Evolutionary conservation across 2,329 filamentous ascomycete genomes (phyloP).

Genomic region (Ceratocystiopsis brevicomis): DNA sequence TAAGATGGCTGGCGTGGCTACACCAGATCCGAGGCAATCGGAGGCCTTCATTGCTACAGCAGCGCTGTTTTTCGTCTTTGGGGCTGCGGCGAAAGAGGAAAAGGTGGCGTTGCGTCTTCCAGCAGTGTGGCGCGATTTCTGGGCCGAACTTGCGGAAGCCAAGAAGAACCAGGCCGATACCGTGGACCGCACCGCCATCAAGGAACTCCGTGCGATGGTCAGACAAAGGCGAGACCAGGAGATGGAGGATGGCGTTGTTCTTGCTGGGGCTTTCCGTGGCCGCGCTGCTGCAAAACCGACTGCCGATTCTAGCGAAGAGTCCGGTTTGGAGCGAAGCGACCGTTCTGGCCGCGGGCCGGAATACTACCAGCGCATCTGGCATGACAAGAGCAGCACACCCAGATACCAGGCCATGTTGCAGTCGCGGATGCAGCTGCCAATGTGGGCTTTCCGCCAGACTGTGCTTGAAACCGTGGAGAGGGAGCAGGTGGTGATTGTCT

Average conservation of each 20-base stretch:
- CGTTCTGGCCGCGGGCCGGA: slow-evolving; percentile 23
- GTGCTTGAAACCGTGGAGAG: slow-evolving; percentile 60
- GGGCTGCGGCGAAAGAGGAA: slow-evolving; percentile 62
- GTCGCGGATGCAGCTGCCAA: slow-evolving; percentile 64
- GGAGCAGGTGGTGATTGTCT: slow-evolving; percentile 79
- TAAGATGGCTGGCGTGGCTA: slow-evolving; percentile 56
- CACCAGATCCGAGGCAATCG: slow-evolving; percentile 60
- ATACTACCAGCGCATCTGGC: slow-evolving; percentile 39
- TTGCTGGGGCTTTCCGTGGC: slow-evolving; percentile 58
- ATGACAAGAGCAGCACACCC: slow-evolving; percentile 33
- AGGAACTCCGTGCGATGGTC: slow-evolving; percentile 50
- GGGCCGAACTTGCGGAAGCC: slow-evolving; percentile 54
- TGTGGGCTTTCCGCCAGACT: slow-evolving; percentile 66
- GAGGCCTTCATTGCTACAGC: slow-evolving; percentile 71
- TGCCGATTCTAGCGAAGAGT: slow-evolving; percentile 30
- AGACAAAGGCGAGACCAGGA: slow-evolving; percentile 49
- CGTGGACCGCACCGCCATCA: slow-evolving; percentile 49
- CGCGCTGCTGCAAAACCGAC: slow-evolving; percentile 27
- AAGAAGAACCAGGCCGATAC: slow-evolving; percentile 54
- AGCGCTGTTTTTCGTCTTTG: slow-evolving; percentile 66
- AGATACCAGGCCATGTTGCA: slow-evolving; percentile 64
- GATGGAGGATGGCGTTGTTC: slow-evolving; percentile 53
- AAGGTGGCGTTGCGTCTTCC: slow-evolving; percentile 67
- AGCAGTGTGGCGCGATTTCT: slow-evolving; percentile 66
- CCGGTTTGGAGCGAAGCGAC: slow-evolving; percentile 23